Percentiles rank a stretch among this genome's conserved stretches.
These are phyloP conservation scores for Intubia oerlemansii DNA, from an alignment of 2,329 filamentous ascomycete species.

Conservation along the genomic window DNA sequence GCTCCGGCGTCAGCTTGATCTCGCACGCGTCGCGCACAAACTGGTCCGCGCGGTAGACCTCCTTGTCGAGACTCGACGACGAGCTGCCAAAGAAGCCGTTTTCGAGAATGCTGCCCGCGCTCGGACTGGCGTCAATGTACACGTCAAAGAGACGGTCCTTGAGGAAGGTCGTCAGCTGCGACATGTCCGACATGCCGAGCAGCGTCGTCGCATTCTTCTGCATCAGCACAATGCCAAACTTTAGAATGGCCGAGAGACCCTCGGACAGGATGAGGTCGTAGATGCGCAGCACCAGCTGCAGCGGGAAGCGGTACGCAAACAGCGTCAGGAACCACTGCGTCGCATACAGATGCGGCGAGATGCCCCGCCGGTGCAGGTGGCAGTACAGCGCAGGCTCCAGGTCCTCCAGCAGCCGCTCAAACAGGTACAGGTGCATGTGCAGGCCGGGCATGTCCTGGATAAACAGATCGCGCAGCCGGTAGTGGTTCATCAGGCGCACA, in stretches of 20 bases:
- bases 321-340: conserved; percentile 98
- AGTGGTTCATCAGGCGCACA: conserved; percentile 90
- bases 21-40: conserved; percentile 84
- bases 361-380: conserved; percentile 70
- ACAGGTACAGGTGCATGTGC: conserved; percentile 84
- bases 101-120: conserved; percentile 79
- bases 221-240: conserved; percentile 91
- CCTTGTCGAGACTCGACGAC: conserved; percentile 75
- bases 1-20: conserved; percentile 64
- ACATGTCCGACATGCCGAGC: conserved; percentile 78
- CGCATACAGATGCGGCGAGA: conserved; percentile 81
- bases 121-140: conserved; percentile 88
- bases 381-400: conserved; percentile 87
- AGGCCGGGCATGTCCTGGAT: conserved; percentile 91
- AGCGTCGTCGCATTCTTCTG: conserved; percentile 70
- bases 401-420: conserved; percentile 84
- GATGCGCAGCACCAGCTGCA: conserved; percentile 87
- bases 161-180: conserved; percentile 66
- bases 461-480: conserved; percentile 80
- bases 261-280: conserved; percentile 92
- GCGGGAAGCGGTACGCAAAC: conserved; percentile 93
- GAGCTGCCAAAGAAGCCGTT: conserved; percentile 94
- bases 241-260: conserved; percentile 78
- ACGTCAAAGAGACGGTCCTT: conserved; percentile 92
- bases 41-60: conserved; percentile 85